Evolutionary conservation across 2,329 filamentous ascomycete genomes (phyloP).

Genomic region (Trichophyton simii): DNA sequence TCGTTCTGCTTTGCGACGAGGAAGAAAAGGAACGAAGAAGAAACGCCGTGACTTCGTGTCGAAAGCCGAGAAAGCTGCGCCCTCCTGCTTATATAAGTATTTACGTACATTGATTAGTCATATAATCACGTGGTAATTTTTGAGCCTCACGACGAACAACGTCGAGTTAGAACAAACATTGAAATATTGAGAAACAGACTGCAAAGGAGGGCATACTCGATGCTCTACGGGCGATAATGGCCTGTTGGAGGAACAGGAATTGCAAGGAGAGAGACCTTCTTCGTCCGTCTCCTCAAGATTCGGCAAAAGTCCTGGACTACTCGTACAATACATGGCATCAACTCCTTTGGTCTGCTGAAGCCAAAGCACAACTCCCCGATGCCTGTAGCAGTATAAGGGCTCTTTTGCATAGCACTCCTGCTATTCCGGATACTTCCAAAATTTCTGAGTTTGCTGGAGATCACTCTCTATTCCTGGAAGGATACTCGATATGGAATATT

Average conservation of each 20-base stretch:
- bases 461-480: background rate
- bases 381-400: conserved; percentile 6
- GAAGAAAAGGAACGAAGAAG: background rate
- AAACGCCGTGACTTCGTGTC: background rate
- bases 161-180: background rate
- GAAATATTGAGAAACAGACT: too few species aligned
- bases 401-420: conserved; percentile 7
- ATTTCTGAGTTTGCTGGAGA: conserved; percentile 6
- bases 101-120: background rate
- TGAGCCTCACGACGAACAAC: background rate
- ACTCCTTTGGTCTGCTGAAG: conserved; percentile 2
- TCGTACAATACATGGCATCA: conserved; percentile 8
- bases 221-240: background rate
- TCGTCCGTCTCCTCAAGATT: conserved; percentile 7
- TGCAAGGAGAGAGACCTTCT: background rate
- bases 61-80: background rate
- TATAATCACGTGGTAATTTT: background rate
- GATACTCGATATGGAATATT: background rate
- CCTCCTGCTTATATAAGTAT: background rate
- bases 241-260: background rate
- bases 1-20: background rate
- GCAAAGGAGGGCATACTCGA: background rate
- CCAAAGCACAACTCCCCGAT: conserved; percentile 4
- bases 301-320: conserved; percentile 1
- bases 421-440: conserved; percentile 7